A percentile compares a stretch with the other conserved stretches of the same genome.
Evolutionary conservation across 2,329 filamentous ascomycete genomes (phyloP).

Genomic region (Pseudopyrenochaeta lycopersici): DNA sequence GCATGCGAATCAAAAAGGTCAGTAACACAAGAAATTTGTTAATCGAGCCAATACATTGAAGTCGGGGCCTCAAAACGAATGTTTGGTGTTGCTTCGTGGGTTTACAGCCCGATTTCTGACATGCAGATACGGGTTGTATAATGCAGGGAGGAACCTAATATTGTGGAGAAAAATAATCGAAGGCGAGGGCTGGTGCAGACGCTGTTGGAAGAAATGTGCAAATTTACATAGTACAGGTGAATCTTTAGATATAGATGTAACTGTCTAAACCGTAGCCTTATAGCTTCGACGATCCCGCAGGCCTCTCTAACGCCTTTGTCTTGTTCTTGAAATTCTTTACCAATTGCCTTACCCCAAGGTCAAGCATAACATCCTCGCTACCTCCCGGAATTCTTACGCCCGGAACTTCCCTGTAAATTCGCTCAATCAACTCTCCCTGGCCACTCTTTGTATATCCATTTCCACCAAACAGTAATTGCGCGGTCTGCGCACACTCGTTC

Average conservation of each 20-base stretch:
- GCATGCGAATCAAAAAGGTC: too few species aligned
- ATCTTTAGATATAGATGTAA: neutral
- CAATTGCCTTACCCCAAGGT: constrained; percentile 73
- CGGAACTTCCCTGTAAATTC: constrained; percentile 71
- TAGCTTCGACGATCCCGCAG: constrained; percentile 55
- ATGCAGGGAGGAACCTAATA: too few species aligned
- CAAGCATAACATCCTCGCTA: constrained; percentile 76
- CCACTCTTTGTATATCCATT: constrained; percentile 76
- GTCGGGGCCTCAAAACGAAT: too few species aligned
- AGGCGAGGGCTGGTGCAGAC: too few species aligned
- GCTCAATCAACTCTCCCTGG: constrained; percentile 75
- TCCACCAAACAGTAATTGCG: constrained; percentile 76
- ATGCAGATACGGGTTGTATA: too few species aligned
- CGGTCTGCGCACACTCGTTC: constrained; percentile 74
- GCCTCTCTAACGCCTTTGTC: constrained; percentile 61
- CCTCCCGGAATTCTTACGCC: constrained; percentile 71
- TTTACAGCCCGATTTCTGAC: too few species aligned
- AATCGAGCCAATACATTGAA: too few species aligned
- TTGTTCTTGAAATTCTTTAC: constrained; percentile 73
- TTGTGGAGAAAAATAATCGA: too few species aligned
- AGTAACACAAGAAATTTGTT: too few species aligned
- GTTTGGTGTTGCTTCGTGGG: too few species aligned
- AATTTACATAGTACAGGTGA: neutral
- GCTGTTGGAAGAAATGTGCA: too few species aligned
- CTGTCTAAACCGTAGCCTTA: constrained; percentile 34